Evolutionary conservation across 2,329 filamentous ascomycete genomes (phyloP).

Genomic region (Aspergillus cejpii): DNA sequence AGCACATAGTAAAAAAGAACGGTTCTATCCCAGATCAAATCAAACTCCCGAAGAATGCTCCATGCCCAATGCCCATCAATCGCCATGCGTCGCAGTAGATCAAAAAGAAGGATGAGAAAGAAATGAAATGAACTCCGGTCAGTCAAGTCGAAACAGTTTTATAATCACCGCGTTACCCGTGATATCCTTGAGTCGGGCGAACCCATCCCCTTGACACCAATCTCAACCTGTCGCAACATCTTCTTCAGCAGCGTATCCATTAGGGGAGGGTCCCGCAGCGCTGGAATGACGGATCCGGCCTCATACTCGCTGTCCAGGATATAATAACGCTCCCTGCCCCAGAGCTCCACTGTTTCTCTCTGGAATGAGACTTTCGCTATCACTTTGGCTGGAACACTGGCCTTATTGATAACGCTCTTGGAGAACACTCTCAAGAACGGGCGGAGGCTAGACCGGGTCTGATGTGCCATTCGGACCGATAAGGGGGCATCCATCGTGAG

Average conservation of each 20-base stretch:
- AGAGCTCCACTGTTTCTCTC: constrained; percentile 23
- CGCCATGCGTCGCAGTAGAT: not conserved
- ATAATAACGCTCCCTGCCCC: constrained; percentile 30
- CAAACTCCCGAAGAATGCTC: not conserved
- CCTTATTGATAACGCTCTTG: constrained; percentile 31
- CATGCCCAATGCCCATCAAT: not conserved
- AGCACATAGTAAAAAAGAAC: constrained; percentile 3
- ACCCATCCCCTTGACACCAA: constrained; percentile 23
- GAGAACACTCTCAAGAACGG: constrained; percentile 32
- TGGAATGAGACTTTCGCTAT: constrained; percentile 34
- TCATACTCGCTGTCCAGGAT: constrained; percentile 32
- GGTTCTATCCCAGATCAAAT: not conserved
- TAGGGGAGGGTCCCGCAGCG: constrained; percentile 23
- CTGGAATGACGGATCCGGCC: constrained; percentile 31
- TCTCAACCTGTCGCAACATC: constrained; percentile 27
- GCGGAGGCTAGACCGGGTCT: constrained; percentile 29
- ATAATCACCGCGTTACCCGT: constrained; percentile 10
- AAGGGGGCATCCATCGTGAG: constrained; percentile 21
- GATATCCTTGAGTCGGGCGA: constrained; percentile 25
- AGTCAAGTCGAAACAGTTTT: not conserved
- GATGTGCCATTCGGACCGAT: constrained; percentile 28
- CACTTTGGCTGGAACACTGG: constrained; percentile 31
- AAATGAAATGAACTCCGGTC: constrained; percentile 1
- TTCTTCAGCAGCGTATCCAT: constrained; percentile 27
- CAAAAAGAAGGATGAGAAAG: constrained; percentile 3